These are phyloP conservation scores for Logfia minima DNA, from an alignment of 129 eudicot genomes.

Conservation along the genomic window DNA sequence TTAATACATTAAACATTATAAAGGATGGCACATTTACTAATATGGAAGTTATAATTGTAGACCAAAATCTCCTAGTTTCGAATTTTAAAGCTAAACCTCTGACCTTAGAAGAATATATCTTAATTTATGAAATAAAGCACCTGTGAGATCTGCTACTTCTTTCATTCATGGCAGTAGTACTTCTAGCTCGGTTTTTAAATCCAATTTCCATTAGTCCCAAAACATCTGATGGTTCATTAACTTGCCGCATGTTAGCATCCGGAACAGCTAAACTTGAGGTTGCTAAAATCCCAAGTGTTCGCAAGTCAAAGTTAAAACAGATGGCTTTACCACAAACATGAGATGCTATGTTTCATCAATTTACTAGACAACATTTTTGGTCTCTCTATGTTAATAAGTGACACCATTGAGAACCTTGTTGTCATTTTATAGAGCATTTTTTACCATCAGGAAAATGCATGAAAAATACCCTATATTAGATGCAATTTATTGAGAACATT, in stretches of 20 bases:
- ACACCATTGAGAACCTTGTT: neutral
- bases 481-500: neutral
- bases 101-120: neutral
- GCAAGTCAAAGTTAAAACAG: conserved; percentile 53
- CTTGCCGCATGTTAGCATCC: conserved; percentile 69
- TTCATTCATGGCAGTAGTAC: conserved; percentile 71
- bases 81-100: neutral
- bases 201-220: conserved; percentile 73
- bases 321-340: conserved; percentile 16
- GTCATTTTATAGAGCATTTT: neutral
- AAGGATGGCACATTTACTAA: neutral
- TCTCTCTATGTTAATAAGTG: conserved; percentile 14
- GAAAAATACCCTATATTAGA: too few relatives aligned
- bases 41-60: neutral
- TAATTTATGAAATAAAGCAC: conserved; percentile 31
- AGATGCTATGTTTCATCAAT: conserved; percentile 15
- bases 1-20: too few relatives aligned
- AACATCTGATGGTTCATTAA: conserved; percentile 62
- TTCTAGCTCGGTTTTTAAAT: conserved; percentile 62
- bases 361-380: neutral
- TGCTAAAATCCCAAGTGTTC: conserved; percentile 78
- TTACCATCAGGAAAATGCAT: neutral
- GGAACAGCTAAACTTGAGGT: conserved; percentile 79
- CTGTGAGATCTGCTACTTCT: conserved; percentile 98
- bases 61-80: neutral